Evolutionary conservation across 169 alveolate genomes (phyloP), one percentile per base, ranked within the genome.

Genomic region (Plasmodium gaboni): DNA sequence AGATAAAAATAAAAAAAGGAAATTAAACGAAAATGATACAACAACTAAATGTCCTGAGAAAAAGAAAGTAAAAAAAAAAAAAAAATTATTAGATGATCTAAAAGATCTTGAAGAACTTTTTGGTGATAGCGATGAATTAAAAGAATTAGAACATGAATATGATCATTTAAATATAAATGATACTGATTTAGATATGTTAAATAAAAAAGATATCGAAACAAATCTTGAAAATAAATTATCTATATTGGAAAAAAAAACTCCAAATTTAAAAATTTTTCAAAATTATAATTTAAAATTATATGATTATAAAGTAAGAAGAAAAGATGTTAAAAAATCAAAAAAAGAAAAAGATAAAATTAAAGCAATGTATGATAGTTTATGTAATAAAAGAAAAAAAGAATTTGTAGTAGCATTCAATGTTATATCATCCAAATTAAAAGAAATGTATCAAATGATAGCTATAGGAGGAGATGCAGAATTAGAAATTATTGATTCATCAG

Each of bases 381-480:
- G 94, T 15, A 69, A 91, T 80, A 93, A 91, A 59, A 86, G 96
- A 17, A 93, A 89, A 80, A 74, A 73, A 51, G 97, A 96, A 71
- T 96, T 96, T 70, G 83, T 96, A 71, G 71, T 63, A 15, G 98
- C 96, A 22, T 96, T 96, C 90, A 93, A 89, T 15, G 63, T 92
- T 42, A 96, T 96, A 44, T 94, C 98, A 4, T 91, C 93, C 22
- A 96, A 96, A 74, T 95, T 96, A 46, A 96, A 96, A 73, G 98
- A 96, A 64, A 95, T 96, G 87, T 96, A 96, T 90, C 97, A 95
- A 68, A 96, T 93, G 97, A 96, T 97, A 51, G 96, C 98, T 7
- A 93, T 95, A 38, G 99, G 98, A 28, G 99, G 99, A 13, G 99
- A 98, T 94, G 99, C 99, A 3, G 99, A 98, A 74, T 94, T 99